Evolutionary conservation across 495 filamentous ascomycete genomes (phyloP), one percentile per base, ranked within the genome.

Genomic region (Aspergillus ellipticus): DNA sequence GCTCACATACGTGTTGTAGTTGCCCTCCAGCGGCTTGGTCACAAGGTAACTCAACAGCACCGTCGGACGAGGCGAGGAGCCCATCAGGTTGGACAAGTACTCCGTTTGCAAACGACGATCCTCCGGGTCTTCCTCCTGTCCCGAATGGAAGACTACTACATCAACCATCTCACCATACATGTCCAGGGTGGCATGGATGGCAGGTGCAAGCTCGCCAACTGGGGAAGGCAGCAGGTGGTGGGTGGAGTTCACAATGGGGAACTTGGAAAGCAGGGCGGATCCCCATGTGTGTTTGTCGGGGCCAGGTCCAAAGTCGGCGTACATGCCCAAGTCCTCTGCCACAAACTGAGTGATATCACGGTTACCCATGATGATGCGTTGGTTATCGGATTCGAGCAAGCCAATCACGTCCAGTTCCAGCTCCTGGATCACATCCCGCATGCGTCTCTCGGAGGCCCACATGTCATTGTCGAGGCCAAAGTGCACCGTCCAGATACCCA

Each of bases 241-340:
- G 3, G 92, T 97, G 2, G 90, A 96, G 73, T 97, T 96, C 50
- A 99, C 69, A 61, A 99, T 97, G 4, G 95, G 95, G 75, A 97
- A 97, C 68, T 97, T 97, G 64, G 91, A 96, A 2, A 99, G 82
- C 57, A 99, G 77, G 5, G 92, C 94, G 6, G 85, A 79, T 51
- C 95, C 95, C 95, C 95, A 99, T 0, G 95, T 99, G 76, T 99
- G 95, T 74, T 97, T 97, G 81, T 99, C 94, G 10, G 95, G 95
- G 5, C 95, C 94, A 31, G 95, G 95, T 29, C 95, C 95, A 64
- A 92, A 97, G 72, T 99, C 95, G 19, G 91, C 90, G 66, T 97
- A 99, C 92, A 97, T 97, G 50, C 92, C 95, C 24, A 99, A 77
- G 47, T 97, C 92, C 65, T 97, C 94, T 22, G 95, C 92, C 31